phyloP scores from a whole-genome alignment of 2,329 filamentous ascomycete genomes.

The Arthrobotrys conoides region DNA sequence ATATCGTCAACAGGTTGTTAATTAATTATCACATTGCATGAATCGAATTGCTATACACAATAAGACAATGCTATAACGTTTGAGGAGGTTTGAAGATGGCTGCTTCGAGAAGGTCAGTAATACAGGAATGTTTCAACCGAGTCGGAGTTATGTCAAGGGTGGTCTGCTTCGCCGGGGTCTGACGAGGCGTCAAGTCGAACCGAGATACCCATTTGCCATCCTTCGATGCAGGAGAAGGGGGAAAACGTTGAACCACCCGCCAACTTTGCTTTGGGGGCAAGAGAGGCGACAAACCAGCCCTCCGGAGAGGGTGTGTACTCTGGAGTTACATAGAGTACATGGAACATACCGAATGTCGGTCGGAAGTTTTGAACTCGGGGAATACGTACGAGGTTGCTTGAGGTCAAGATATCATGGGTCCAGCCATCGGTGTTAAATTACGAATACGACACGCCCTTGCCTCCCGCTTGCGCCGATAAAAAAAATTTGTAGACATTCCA shows the following conservation, averaged over 20 bases:
- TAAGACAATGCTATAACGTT: neutral
- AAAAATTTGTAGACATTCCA: neutral
- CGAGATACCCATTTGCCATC: slow-evolving; percentile 37
- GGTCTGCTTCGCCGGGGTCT: slow-evolving; percentile 6
- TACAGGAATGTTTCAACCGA: slow-evolving; percentile 37
- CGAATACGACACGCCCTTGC: slow-evolving; percentile 58
- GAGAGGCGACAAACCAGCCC: neutral
- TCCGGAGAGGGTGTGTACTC: neutral
- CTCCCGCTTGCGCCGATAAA: slow-evolving; percentile 20
- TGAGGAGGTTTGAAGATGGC: neutral
- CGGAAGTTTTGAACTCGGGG: neutral
- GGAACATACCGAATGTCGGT: neutral
- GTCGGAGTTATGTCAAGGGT: slow-evolving; percentile 21
- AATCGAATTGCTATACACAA: too few relatives aligned
- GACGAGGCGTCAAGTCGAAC: slow-evolving; percentile 45
- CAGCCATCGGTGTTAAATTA: slow-evolving; percentile 57
- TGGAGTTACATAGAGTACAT: neutral
- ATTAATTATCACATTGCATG: slow-evolving; percentile 1
- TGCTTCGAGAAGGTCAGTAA: slow-evolving; percentile 48
- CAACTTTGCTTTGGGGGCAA: neutral
- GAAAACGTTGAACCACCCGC: neutral
- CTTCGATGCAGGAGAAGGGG: slow-evolving; percentile 42
- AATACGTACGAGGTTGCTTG: neutral
- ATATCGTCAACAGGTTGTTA: neutral
- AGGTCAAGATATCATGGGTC: slow-evolving; percentile 18